These are phyloP conservation scores for Bromus sterilis DNA, from an alignment of 176 grass and related monocot genomes.

Conservation along the genomic window DNA sequence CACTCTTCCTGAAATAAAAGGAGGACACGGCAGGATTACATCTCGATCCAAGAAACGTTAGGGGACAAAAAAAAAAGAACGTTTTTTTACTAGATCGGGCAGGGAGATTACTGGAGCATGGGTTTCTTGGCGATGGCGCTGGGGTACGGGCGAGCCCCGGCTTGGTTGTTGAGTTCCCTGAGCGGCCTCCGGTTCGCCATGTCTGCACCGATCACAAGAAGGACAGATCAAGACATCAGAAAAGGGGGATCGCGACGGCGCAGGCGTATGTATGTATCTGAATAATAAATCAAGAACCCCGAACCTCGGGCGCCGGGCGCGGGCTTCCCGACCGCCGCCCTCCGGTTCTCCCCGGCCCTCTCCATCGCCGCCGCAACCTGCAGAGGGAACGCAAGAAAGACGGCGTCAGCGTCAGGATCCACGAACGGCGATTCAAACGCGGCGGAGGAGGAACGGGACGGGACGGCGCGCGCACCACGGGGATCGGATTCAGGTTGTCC, in stretches of 20 bases:
- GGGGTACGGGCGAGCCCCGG: conserved; percentile 22
- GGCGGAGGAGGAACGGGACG: background rate
- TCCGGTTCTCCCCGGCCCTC: conserved; percentile 44
- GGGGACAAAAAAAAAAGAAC: background rate
- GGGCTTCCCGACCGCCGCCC: conserved; percentile 4
- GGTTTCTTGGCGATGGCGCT: conserved; percentile 45
- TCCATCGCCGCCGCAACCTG: conserved; percentile 61
- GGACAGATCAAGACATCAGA: background rate
- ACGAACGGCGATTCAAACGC: background rate
- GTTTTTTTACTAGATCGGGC: background rate
- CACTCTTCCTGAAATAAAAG: conserved; percentile 30
- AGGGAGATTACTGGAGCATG: conserved; percentile 40
- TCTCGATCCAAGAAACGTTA: conserved; percentile 9
- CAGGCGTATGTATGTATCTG: background rate
- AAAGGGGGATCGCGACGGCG: background rate
- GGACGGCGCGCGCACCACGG: background rate
- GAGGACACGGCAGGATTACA: background rate
- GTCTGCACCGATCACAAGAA: conserved; percentile 23
- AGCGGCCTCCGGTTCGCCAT: conserved; percentile 62
- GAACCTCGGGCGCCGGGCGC: conserved; percentile 30
- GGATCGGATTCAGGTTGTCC: background rate
- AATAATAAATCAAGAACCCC: background rate
- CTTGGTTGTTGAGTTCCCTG: conserved; percentile 63
- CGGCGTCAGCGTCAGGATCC: background rate
- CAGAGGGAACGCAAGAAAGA: too few species aligned